Conservation (phyloP, 129 eudicot genomes). For the Flaveria trinervia region DNA sequence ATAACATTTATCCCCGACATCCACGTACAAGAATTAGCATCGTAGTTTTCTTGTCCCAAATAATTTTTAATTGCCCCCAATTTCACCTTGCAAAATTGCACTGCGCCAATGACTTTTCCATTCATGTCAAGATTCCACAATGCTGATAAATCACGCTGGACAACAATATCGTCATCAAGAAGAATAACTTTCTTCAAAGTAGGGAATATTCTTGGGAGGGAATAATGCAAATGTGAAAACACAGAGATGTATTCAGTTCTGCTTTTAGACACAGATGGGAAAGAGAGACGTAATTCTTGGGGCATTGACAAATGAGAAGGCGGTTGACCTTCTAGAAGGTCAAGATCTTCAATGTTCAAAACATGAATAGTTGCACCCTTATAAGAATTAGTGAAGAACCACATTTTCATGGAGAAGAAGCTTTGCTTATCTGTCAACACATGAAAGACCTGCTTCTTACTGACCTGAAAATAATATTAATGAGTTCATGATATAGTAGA, state of each 20-base stretch:
- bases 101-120: constrained; percentile 79
- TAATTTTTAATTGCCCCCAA: constrained; percentile 55
- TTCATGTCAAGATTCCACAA: constrained; percentile 83
- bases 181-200: constrained; percentile 66
- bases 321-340: constrained; percentile 34
- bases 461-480: constrained; percentile 58
- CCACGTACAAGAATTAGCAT: constrained; percentile 76
- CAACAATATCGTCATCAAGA: constrained; percentile 85
- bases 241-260: constrained; percentile 69
- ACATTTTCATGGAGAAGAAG: constrained; percentile 85
- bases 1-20: constrained; percentile 84
- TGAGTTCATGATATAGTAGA: constrained; percentile 21
- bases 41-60: constrained; percentile 45
- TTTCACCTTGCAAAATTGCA: constrained; percentile 60
- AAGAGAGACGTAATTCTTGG: constrained; percentile 85
- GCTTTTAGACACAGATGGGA: constrained; percentile 46
- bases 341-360: constrained; percentile 76
- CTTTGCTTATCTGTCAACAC: constrained; percentile 81
- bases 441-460: constrained; percentile 79
- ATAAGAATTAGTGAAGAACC: constrained; percentile 74
- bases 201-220: constrained; percentile 72
- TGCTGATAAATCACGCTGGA: constrained; percentile 76
- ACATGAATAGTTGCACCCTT: constrained; percentile 78
- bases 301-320: constrained; percentile 55
- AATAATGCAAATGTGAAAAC: constrained; percentile 80